Evolutionary conservation across 2,329 filamentous ascomycete genomes (phyloP).

Genomic region (Aureobasidium sp.): DNA sequence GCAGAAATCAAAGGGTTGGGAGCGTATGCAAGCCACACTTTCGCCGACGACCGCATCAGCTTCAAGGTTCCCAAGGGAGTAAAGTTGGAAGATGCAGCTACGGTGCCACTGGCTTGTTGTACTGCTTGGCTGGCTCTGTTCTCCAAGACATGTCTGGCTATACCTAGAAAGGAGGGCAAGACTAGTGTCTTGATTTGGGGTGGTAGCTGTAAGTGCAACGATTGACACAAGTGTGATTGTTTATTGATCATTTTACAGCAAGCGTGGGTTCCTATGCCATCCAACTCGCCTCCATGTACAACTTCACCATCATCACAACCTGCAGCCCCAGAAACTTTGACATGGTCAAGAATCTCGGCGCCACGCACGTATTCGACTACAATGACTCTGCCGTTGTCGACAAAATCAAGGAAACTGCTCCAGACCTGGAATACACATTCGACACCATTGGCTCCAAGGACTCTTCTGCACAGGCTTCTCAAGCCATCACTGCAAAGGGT

Average conservation of each 20-base stretch:
- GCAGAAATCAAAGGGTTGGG: conserved; percentile 11
- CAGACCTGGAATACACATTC: conserved; percentile 40
- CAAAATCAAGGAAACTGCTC: conserved; percentile 42
- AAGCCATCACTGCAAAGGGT: not conserved
- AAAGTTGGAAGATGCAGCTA: conserved; percentile 1
- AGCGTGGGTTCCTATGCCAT: conserved; percentile 6
- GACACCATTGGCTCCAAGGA: conserved; percentile 29
- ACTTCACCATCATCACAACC: conserved; percentile 39
- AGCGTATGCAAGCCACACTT: not conserved
- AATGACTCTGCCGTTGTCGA: conserved; percentile 36
- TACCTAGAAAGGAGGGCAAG: not conserved
- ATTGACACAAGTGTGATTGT: too few species aligned
- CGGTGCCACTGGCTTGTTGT: not conserved
- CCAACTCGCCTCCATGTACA: conserved; percentile 24
- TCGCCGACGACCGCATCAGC: conserved; percentile 2
- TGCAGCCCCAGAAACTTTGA: conserved; percentile 44
- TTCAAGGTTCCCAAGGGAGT: not conserved
- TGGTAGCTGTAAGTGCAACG: not conserved
- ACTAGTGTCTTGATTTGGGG: conserved; percentile 1
- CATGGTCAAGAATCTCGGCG: conserved; percentile 42
- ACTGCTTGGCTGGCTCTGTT: conserved; percentile 9
- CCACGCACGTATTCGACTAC: conserved; percentile 46
- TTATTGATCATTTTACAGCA: not conserved
- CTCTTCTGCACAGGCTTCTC: not conserved
- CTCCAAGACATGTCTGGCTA: not conserved